Evolutionary conservation across 202 grass and related monocot genomes (phyloP), one percentile per base, ranked within the genome.

Genomic region (Schoenoplectus tabernaemontani): DNA sequence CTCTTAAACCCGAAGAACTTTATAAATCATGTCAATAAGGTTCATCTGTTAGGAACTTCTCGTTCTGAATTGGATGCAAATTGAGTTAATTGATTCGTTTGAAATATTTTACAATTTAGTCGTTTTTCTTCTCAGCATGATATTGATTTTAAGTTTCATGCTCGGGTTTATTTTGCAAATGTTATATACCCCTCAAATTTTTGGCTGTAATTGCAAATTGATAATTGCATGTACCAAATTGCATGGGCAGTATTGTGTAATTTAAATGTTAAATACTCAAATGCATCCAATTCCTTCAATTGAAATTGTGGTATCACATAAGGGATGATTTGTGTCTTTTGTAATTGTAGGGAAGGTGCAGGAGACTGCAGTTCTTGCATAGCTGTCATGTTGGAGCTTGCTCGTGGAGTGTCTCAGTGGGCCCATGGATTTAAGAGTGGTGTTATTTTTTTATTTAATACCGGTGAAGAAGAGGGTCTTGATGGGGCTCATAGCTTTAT

Each of bases 391-490:
- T 90, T 99, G 86, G 96, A 95, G 85, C 88, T 99, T 89, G 96
- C 96, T 78, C 86, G 90, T 44, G 91, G 88, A 82, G 83, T 91
- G 38, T 82, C 91, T 85, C 96, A 99, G 59, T 88, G 91, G 96
- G 91, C 91, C 78, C 96, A 99, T 85, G 86, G 88, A 36, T 95
- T 95, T 83, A 94, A 92, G 83, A 87, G 81, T 22, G 90, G 96
- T 79, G 57, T 99, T 26, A 85, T 95, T 30, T 99, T 99, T 85
- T 83, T 99, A 76, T 98, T 99, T 39, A 99, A 99, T 84, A 95
- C 96, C 37, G 96, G 96, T 28, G 96, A 99, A 91, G 96, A 99
- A 88, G 96, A 99, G 81, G 96, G 91, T 59, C 91, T 99, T 87
- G 86, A 89, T 51, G 96, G 96, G 13, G 89, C 96, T 70, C 91